These are phyloP conservation scores for Termitomyces sp. DNA, from an alignment of 768 basidiomycete species.

Conservation along the genomic window DNA sequence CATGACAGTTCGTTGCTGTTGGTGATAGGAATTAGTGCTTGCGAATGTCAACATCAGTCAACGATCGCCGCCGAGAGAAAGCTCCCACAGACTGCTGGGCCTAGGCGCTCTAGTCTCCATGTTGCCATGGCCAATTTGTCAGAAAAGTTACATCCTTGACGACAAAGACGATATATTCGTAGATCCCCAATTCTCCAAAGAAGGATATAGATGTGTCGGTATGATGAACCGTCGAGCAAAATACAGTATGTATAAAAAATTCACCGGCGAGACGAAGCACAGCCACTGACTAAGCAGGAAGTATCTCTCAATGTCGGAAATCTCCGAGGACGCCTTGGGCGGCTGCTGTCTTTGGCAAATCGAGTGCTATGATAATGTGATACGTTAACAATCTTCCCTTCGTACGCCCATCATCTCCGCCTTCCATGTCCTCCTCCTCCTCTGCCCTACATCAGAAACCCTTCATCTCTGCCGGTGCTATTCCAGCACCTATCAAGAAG, in stretches of 20 bases:
- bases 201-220: background rate
- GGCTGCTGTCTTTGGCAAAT: constrained; percentile 10
- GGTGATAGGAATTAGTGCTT: background rate
- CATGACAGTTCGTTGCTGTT: constrained; percentile 5
- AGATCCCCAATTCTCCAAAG: background rate
- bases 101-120: background rate
- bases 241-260: background rate
- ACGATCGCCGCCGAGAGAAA: constrained; percentile 3
- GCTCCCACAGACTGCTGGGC: constrained; percentile 3
- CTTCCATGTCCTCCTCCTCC: constrained; percentile 31
- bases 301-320: constrained; percentile 15
- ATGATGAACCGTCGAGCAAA: background rate
- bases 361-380: background rate
- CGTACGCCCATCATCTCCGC: constrained; percentile 18
- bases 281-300: constrained; percentile 15
- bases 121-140: constrained; percentile 5
- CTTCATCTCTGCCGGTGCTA: constrained; percentile 15
- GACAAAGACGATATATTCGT: background rate
- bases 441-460: constrained; percentile 26
- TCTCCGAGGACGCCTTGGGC: constrained; percentile 9
- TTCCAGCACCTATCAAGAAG: constrained; percentile 42
- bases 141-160: constrained; percentile 4
- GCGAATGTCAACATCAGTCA: constrained; percentile 1
- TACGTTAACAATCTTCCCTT: constrained; percentile 11
- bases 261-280: background rate